These are phyloP conservation scores for Entomortierella parvispora DNA, from an alignment of 192 early-diverging fungal species.

Conservation along the genomic window DNA sequence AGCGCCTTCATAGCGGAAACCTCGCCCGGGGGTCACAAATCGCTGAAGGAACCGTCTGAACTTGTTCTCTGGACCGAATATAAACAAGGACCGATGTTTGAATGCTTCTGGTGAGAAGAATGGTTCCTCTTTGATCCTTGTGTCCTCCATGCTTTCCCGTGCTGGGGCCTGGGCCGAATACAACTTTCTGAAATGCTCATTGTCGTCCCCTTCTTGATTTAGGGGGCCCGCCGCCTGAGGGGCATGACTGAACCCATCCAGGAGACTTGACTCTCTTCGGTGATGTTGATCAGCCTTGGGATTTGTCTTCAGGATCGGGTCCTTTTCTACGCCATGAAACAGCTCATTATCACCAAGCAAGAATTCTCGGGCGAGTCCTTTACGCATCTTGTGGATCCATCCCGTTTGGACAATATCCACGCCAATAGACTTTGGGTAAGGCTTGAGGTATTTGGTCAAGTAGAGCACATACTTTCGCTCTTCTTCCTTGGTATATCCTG, in stretches of 20 bases:
- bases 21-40: constrained; percentile 60
- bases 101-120: constrained; percentile 27
- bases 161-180: constrained; percentile 3
- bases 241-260: not conserved
- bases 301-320: constrained; percentile 4
- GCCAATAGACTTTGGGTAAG: constrained; percentile 57
- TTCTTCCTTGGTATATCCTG: constrained; percentile 34
- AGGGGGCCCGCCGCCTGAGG: constrained; percentile 6
- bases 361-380: constrained; percentile 59
- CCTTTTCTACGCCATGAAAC: constrained; percentile 26
- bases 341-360: constrained; percentile 52
- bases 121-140: not conserved
- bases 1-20: constrained; percentile 57
- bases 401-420: constrained; percentile 54
- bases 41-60: constrained; percentile 59
- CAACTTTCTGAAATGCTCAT: constrained; percentile 29
- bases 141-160: not conserved
- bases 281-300: constrained; percentile 5
- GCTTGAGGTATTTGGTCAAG: constrained; percentile 65
- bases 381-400: constrained; percentile 57
- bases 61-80: constrained; percentile 59
- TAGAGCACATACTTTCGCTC: constrained; percentile 54
- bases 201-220: constrained; percentile 17
- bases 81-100: constrained; percentile 58
- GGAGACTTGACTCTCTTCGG: constrained; percentile 14